These are phyloP conservation scores for Phytophthora palmivora DNA, from an alignment of 352 stramenopile genomes.

Conservation along the genomic window DNA sequence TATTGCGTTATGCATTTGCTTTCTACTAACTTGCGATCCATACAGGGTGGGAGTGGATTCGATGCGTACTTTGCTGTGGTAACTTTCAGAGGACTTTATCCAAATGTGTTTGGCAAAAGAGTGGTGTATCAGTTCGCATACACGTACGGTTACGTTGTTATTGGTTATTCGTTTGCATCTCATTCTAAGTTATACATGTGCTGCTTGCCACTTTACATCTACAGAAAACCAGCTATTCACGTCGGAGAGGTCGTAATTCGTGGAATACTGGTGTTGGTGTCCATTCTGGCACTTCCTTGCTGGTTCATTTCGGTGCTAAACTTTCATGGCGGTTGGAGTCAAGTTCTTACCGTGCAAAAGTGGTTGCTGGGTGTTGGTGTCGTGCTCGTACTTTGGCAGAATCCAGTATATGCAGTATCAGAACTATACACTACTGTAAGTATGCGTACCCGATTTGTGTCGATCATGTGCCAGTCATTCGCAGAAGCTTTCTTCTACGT, in stretches of 20 bases:
- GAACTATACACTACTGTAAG: constrained; percentile 64
- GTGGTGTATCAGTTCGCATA: constrained; percentile 84
- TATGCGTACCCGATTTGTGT: constrained; percentile 69
- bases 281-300: constrained; percentile 69
- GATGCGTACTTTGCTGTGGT: constrained; percentile 67
- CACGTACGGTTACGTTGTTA: constrained; percentile 56
- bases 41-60: constrained; percentile 69
- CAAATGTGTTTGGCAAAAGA: constrained; percentile 70
- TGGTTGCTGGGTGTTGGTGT: constrained; percentile 74
- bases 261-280: constrained; percentile 58
- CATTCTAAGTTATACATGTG: constrained; percentile 2
- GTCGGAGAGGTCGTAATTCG: constrained; percentile 78
- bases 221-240: constrained; percentile 72
- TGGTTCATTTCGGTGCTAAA: constrained; percentile 77
- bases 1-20: no score
- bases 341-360: constrained; percentile 72
- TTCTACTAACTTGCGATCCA: constrained; percentile 4
- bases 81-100: constrained; percentile 76
- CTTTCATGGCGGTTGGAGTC: constrained; percentile 55
- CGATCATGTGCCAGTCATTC: constrained; percentile 72
- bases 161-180: background rate
- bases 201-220: background rate
- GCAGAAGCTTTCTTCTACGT: constrained; percentile 81
- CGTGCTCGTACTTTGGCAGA: constrained; percentile 85
- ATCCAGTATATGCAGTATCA: constrained; percentile 74